A percentile compares a stretch with the other conserved stretches of the same genome.
Conservation (phyloP, 2,329 filamentous ascomycete species). For the Apiospora arundinis region DNA sequence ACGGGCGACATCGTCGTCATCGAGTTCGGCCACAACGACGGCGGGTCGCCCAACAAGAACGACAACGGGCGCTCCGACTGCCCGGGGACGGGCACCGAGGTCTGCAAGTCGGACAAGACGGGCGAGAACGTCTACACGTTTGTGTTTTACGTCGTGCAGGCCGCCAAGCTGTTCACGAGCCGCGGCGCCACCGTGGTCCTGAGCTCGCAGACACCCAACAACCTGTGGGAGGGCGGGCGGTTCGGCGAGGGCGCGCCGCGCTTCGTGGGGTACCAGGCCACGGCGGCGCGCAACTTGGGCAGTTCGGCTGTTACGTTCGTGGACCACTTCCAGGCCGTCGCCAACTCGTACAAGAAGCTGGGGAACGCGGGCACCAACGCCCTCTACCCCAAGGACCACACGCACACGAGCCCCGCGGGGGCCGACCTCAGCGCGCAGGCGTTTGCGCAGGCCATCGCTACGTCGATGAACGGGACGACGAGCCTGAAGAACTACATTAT, state of each 20-base stretch:
- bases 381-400: constrained; percentile 65
- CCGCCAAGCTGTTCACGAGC: constrained; percentile 41
- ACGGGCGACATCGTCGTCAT: constrained; percentile 69
- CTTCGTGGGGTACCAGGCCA: constrained; percentile 59
- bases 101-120: constrained; percentile 48
- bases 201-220: constrained; percentile 64
- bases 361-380: constrained; percentile 54
- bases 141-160: constrained; percentile 37
- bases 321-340: constrained; percentile 62
- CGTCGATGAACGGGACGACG: constrained; percentile 35
- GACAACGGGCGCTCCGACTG: constrained; percentile 70
- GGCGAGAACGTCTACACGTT: constrained; percentile 40
- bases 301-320: constrained; percentile 51
- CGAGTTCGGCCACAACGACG: constrained; percentile 76
- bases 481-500: constrained; percentile 29
- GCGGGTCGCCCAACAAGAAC: constrained; percentile 55
- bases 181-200: constrained; percentile 69
- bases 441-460: constrained; percentile 59
- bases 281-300: constrained; percentile 28
- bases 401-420: constrained; percentile 62
- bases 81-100: constrained; percentile 56
- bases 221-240: constrained; percentile 63
- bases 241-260: constrained; percentile 54
- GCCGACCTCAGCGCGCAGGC: constrained; percentile 59
- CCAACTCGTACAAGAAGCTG: constrained; percentile 53